Base-by-base conservation (phyloP, 495 filamentous ascomycete genomes). In the Hyaloscypha bicolor region DNA sequence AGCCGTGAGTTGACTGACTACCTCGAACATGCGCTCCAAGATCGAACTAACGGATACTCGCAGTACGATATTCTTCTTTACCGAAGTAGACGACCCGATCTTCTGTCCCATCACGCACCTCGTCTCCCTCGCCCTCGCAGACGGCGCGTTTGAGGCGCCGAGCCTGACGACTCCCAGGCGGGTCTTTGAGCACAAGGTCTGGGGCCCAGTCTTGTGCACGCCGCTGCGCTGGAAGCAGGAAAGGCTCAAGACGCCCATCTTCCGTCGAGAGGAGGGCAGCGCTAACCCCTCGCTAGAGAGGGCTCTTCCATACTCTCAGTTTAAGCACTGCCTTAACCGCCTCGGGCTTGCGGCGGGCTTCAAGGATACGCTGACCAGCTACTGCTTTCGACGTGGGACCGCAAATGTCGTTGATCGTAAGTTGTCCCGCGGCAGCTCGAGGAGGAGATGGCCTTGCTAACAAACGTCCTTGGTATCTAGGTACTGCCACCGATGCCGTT, bases 41-140 rank as follows among this genome's bases (percentile, higher is more conserved):
- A 37, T 31, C 42, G 30, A 62, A 64, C 60, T 64, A 56, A 64
- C 25, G 35, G 31, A 45, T n/a, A 33, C 8, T 32, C 22, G 35
- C 55, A 73, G 71, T 29, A 73, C 67, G 12, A 72, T 70, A 32
- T 75, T 75, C 62, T 71, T 72, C 62, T 73, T 76, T 55, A 66
- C 64, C 33, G 37, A 56, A 39, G 58, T 68, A 62, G 64, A 66
- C 51, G 63, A 62, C 62, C 64, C 69, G 1, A 63, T 72, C 30
- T 67, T 76, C 52, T 76, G 65, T 69, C 64, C 60, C 5, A 67
- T 74, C 31, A 60, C 63, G 14, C 14, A 71, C 29, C 53, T 74
- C 63, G 30, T 74, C 56, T 29, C 37, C 59, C 48, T 72, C 37
- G 70, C 69, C 19, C 37, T 74, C 35, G 42, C n/a, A 33, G 65